Conservation (phyloP, 768 basidiomycete species). For the Lyophyllum shimeji region DNA sequence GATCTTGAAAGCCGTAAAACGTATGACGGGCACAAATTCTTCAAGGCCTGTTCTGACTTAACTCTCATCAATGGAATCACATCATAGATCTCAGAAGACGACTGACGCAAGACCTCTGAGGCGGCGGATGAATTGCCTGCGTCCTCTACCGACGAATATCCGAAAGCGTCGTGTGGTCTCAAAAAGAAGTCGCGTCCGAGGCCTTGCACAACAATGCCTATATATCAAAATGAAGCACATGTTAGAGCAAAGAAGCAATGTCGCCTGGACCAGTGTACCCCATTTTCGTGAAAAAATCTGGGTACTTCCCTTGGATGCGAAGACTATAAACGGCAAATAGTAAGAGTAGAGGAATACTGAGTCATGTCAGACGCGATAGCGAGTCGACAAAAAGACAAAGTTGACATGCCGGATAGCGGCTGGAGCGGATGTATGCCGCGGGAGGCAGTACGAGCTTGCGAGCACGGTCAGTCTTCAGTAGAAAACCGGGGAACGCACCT, state of each 20-base stretch:
- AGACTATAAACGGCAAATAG: too few relatives aligned
- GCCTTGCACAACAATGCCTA: not conserved
- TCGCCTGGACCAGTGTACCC: not conserved
- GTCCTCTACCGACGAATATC: constrained; percentile 14
- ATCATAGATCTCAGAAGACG: constrained; percentile 11
- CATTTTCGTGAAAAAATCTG: too few relatives aligned
- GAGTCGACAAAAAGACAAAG: too few relatives aligned
- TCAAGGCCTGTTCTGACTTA: not conserved
- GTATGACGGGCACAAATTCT: not conserved
- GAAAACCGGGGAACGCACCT: too few relatives aligned
- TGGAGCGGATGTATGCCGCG: too few relatives aligned
- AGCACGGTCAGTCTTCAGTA: too few relatives aligned
- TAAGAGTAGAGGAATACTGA: too few relatives aligned
- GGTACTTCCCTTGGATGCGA: too few relatives aligned
- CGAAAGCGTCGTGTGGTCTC: constrained; percentile 10
- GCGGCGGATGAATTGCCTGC: not conserved
- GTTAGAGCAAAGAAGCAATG: not conserved
- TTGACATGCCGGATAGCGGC: too few relatives aligned
- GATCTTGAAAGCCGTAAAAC: not conserved
- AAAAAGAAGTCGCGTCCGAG: not conserved
- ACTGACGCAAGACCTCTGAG: constrained; percentile 2
- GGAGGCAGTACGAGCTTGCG: too few relatives aligned
- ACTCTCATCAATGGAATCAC: constrained; percentile 2
- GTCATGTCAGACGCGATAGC: too few relatives aligned
- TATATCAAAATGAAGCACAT: not conserved